phyloP scores from a whole-genome alignment of 768 basidiomycete genomes.

The Russula abietina region DNA sequence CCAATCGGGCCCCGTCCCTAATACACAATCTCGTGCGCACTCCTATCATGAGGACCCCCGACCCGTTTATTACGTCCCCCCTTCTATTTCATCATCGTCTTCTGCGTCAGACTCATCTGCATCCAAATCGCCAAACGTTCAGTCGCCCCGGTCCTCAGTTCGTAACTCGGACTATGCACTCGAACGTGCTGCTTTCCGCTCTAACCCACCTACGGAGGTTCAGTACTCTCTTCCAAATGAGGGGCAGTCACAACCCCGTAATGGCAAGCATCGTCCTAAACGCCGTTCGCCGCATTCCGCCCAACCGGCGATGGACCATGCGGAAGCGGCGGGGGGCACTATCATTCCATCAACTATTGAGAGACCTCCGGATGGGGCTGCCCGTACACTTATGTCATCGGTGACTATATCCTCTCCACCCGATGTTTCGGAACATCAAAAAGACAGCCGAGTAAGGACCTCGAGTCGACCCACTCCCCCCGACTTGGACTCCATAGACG shows the following conservation, averaged over 20 bases:
- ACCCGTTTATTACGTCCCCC: slow-evolving; percentile 7
- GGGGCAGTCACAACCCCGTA: slow-evolving; percentile 1
- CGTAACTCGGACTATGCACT: neutral
- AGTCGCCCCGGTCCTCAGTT: neutral
- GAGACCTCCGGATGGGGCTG: neutral
- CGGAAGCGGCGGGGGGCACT: neutral
- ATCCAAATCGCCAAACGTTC: slow-evolving; percentile 1
- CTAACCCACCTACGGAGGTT: neutral
- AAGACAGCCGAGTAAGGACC: slow-evolving; percentile 28
- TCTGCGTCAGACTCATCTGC: slow-evolving; percentile 11
- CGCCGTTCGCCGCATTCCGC: slow-evolving; percentile 10
- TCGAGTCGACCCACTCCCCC: slow-evolving; percentile 28
- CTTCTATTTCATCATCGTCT: slow-evolving; percentile 11
- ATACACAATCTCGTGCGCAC: slow-evolving; percentile 1
- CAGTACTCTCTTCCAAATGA: neutral
- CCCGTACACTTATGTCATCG: slow-evolving; percentile 12
- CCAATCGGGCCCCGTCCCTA: slow-evolving; percentile 3
- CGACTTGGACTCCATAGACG: slow-evolving; percentile 65
- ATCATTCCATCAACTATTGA: neutral
- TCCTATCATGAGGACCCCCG: slow-evolving; percentile 15
- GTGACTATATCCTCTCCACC: slow-evolving; percentile 9
- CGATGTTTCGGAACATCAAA: slow-evolving; percentile 17
- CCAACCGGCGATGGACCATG: neutral
- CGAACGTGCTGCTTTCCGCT: slow-evolving; percentile 1
- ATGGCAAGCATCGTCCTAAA: slow-evolving; percentile 5